Conservation (phyloP, 1,284 basidiomycete species). For the Malassezia slooffiae region DNA sequence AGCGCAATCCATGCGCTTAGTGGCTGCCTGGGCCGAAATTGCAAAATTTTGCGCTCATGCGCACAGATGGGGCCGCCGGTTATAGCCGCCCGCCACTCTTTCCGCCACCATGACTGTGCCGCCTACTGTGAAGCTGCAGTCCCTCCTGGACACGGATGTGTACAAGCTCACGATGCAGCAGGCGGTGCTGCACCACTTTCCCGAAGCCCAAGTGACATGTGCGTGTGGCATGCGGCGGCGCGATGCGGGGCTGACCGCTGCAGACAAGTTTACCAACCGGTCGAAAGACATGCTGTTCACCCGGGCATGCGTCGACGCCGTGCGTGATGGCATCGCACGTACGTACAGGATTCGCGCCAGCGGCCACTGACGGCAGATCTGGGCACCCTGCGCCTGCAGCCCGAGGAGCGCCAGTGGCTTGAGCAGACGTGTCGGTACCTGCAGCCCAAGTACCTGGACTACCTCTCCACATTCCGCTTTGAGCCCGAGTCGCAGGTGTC, state of each 20-base stretch:
- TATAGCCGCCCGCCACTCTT: too few species aligned
- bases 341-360: too few species aligned
- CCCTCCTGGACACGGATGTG: constrained; percentile 84
- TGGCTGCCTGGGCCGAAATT: too few species aligned
- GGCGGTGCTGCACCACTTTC: constrained; percentile 72
- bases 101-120: too few species aligned
- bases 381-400: constrained; percentile 55
- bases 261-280: constrained; percentile 73
- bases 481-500: constrained; percentile 65
- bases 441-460: constrained; percentile 62
- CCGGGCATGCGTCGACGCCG: constrained; percentile 58
- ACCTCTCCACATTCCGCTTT: constrained; percentile 61
- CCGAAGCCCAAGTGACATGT: constrained; percentile 52
- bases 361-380: constrained; percentile 54
- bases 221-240: constrained; percentile 2
- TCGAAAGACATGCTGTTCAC: constrained; percentile 63
- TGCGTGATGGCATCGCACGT: constrained; percentile 54
- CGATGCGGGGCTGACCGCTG: neutral
- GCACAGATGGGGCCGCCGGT: too few species aligned
- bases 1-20: too few species aligned
- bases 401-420: constrained; percentile 63
- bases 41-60: too few species aligned
- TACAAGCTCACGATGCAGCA: constrained; percentile 99
- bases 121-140: constrained; percentile 41
- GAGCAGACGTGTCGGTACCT: constrained; percentile 65